Conservation (phyloP, 1,139 yeast species). For the Meyerozyma guilliermondii region DNA sequence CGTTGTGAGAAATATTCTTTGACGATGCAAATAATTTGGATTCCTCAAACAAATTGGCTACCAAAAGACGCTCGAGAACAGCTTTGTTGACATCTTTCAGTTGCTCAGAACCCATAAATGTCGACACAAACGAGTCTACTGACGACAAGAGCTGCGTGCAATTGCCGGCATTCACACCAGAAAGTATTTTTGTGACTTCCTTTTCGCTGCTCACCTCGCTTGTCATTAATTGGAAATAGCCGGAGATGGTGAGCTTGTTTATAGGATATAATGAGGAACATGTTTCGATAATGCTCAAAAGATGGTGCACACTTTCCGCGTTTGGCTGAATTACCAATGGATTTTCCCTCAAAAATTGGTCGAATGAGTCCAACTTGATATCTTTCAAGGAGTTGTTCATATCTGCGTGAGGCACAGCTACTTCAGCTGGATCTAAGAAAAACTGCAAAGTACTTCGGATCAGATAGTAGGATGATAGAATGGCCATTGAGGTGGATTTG, state of each 20-base stretch:
- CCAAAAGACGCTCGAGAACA: constrained; percentile 36
- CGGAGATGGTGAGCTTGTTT: constrained; percentile 34
- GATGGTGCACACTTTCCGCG: not conserved
- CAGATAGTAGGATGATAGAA: not conserved
- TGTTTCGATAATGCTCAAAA: constrained; percentile 21
- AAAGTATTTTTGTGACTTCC: constrained; percentile 26
- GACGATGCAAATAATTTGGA: constrained; percentile 17
- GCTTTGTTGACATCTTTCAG: constrained; percentile 22
- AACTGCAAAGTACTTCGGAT: not conserved
- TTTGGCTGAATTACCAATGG: not conserved
- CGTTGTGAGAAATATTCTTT: constrained; percentile 11
- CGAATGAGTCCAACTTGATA: not conserved
- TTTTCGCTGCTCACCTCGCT: constrained; percentile 14
- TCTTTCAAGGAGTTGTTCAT: not conserved
- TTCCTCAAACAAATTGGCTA: constrained; percentile 29
- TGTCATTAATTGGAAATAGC: constrained; percentile 27
- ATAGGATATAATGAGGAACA: constrained; percentile 40
- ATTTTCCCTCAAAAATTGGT: not conserved
- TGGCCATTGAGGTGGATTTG: not conserved
- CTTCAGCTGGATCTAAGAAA: not conserved
- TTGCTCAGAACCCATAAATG: constrained; percentile 21
- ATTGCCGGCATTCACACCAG: constrained; percentile 28
- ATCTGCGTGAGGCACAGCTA: not conserved
- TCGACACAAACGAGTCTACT: constrained; percentile 19
- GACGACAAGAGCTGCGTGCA: constrained; percentile 22